Evolutionary conservation across 176 grass and related monocot genomes (phyloP).

Genomic region (Carex scoparia): DNA sequence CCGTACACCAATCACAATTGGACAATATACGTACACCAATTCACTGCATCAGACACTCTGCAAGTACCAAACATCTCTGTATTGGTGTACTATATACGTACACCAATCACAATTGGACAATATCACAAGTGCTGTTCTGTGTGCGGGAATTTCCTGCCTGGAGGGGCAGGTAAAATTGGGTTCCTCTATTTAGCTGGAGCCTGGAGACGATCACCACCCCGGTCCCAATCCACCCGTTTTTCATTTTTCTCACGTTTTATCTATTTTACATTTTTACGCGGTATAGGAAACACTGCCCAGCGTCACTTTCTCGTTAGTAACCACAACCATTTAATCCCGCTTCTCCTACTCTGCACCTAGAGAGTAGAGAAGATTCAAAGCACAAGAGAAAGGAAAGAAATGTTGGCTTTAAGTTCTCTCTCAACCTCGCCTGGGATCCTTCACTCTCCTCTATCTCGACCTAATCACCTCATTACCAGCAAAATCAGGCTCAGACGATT

Average conservation of each 20-base stretch:
- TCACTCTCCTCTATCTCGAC: not conserved
- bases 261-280: not conserved
- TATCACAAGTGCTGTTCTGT: not conserved
- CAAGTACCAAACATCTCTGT: too few relatives aligned
- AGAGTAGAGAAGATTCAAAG: not conserved
- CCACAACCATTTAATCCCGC: constrained; percentile 8
- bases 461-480: not conserved
- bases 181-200: too few relatives aligned
- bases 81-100: too few relatives aligned
- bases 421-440: not conserved
- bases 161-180: too few relatives aligned
- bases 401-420: not conserved
- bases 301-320: not conserved
- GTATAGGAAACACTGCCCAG: not conserved
- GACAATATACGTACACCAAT: too few relatives aligned
- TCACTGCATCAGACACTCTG: too few relatives aligned
- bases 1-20: too few relatives aligned
- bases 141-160: too few relatives aligned
- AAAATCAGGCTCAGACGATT: not conserved
- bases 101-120: too few relatives aligned
- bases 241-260: not conserved
- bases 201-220: not conserved
- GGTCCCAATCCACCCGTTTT: not conserved
- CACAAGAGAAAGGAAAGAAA: not conserved
- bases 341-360: not conserved